These are phyloP conservation scores for Thermoascus crustaceus DNA, from an alignment of 2,329 filamentous ascomycete genomes.

Conservation along the genomic window DNA sequence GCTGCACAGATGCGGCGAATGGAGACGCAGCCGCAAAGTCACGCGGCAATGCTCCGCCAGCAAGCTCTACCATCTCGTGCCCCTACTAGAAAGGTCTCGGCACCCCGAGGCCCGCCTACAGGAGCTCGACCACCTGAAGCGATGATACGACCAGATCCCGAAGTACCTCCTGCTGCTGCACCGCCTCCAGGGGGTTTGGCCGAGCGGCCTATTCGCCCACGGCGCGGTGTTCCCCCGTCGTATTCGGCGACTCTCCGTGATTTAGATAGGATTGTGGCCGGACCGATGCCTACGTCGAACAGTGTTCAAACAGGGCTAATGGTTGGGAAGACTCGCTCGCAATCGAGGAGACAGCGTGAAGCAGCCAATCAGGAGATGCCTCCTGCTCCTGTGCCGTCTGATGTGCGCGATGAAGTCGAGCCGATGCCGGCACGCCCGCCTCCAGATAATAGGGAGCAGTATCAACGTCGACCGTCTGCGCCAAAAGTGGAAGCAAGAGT, in stretches of 20 bases:
- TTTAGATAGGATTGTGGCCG: slow-evolving; percentile 17
- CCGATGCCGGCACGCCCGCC: slow-evolving; percentile 6
- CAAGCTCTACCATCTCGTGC: slow-evolving; percentile 31
- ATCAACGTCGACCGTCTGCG: background rate
- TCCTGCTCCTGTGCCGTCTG: slow-evolving; percentile 2
- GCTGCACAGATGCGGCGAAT: slow-evolving; percentile 33
- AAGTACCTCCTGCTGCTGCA: slow-evolving; percentile 4
- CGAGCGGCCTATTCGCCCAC: slow-evolving; percentile 32
- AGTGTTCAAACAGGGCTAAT: slow-evolving; percentile 26
- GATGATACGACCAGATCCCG: slow-evolving; percentile 4
- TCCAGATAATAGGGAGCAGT: slow-evolving; percentile 2
- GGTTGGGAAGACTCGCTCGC: slow-evolving; percentile 35
- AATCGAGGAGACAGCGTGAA: slow-evolving; percentile 29
- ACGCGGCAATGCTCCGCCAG: slow-evolving; percentile 41
- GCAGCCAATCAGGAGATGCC: slow-evolving; percentile 18
- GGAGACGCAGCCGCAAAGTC: slow-evolving; percentile 32
- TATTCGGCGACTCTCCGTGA: slow-evolving; percentile 27
- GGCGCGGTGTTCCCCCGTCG: slow-evolving; percentile 27
- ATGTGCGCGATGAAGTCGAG: slow-evolving; percentile 16
- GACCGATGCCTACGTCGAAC: slow-evolving; percentile 23
- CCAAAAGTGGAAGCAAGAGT: too few relatives aligned
- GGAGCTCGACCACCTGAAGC: slow-evolving; percentile 6
- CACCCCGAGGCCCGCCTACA: slow-evolving; percentile 17
- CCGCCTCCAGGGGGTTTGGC: slow-evolving; percentile 25
- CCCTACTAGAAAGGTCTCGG: slow-evolving; percentile 20